These are phyloP conservation scores for Cicer bijugum DNA, from an alignment of 306 rosid genomes.

Conservation along the genomic window DNA sequence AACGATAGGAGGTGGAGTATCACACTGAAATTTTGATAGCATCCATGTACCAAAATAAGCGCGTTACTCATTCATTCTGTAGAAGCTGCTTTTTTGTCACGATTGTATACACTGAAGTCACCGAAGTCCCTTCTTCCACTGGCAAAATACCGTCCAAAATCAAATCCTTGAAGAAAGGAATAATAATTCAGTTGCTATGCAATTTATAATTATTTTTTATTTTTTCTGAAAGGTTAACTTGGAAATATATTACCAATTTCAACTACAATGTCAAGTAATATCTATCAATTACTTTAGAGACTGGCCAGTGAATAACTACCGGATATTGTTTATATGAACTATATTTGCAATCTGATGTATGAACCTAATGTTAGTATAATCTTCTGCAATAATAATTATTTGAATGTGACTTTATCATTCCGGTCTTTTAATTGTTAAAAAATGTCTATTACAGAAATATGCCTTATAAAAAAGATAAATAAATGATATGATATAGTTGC, in stretches of 20 bases:
- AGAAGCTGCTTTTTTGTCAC: constrained; percentile 46
- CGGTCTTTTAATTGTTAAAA: not conserved
- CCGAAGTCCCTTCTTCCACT: constrained; percentile 94
- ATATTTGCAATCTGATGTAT: not conserved
- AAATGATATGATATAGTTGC: constrained; percentile 2
- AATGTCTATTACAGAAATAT: constrained; percentile 1
- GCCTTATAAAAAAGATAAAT: constrained; percentile 13
- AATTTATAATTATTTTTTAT: not conserved
- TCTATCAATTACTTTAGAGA: constrained; percentile 4
- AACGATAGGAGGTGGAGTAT: not conserved
- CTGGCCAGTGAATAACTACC: not conserved
- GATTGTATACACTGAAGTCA: constrained; percentile 80
- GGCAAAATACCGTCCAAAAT: constrained; percentile 64
- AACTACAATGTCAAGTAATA: constrained; percentile 11
- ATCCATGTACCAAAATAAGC: not conserved
- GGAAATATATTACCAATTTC: not conserved
- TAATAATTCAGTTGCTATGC: constrained; percentile 52
- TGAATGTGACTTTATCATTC: constrained; percentile 5
- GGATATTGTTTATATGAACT: not conserved
- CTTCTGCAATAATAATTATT: constrained; percentile 23
- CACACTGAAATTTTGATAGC: constrained; percentile 5
- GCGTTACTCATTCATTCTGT: constrained; percentile 14
- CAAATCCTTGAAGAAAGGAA: constrained; percentile 64
- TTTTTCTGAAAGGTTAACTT: not conserved
- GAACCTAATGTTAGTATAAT: constrained; percentile 8